Evolutionary conservation across 2,329 filamentous ascomycete species (phyloP).

Genomic region (Pseudogymnoascus sp.): DNA sequence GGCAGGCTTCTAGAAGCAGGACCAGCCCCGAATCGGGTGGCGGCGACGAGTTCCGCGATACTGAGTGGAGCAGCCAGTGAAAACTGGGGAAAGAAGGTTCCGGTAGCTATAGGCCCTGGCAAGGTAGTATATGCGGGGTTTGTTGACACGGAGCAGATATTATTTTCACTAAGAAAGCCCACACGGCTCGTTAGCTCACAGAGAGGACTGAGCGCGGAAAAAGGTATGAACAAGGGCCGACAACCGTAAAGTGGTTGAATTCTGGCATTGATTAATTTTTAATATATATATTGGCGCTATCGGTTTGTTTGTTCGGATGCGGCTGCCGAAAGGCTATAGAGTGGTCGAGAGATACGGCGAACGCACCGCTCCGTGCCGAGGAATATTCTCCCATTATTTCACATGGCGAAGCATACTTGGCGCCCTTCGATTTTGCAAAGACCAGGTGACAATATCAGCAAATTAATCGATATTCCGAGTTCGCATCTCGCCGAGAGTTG

Average conservation of each 20-base stretch:
- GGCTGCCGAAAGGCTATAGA: neutral
- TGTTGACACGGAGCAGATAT: neutral
- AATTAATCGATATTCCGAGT: neutral
- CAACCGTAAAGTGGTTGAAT: neutral
- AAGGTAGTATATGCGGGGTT: neutral
- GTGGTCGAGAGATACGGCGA: neutral
- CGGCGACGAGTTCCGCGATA: neutral
- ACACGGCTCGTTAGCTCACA: slow-evolving; percentile 1
- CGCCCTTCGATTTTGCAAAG: neutral
- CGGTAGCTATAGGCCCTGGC: neutral
- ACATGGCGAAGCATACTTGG: neutral
- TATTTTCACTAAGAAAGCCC: neutral
- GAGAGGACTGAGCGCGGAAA: neutral
- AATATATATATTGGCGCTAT: slow-evolving; percentile 3
- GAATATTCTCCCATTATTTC: neutral
- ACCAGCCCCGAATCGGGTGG: neutral
- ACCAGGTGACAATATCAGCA: neutral
- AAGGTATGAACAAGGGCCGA: neutral
- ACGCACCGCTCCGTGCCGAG: neutral
- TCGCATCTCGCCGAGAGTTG: neutral
- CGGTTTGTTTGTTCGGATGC: neutral
- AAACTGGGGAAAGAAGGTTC: slow-evolving; percentile 6
- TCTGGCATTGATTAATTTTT: slow-evolving; percentile 6
- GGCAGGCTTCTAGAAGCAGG: neutral
- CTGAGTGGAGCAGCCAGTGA: neutral